phyloP scores from a whole-genome alignment of 2,329 filamentous ascomycete species.

The Orbilia brochopaga region DNA sequence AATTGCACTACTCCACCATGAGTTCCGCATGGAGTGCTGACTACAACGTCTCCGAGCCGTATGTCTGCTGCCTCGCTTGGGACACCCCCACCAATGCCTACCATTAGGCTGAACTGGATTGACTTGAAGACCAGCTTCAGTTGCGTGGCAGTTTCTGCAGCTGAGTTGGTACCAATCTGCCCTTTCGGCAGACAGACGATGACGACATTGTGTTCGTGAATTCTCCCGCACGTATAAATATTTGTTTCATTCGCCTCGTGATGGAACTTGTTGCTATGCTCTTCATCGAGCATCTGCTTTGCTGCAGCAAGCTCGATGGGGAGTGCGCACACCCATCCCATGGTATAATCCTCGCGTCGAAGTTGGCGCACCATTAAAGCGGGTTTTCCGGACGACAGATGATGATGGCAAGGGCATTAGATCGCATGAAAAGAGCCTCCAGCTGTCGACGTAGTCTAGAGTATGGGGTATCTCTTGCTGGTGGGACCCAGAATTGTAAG shows the following conservation, averaged over 20 bases:
- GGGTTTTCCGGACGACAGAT: too few species aligned
- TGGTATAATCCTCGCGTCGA: slow-evolving; percentile 20
- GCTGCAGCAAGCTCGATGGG: slow-evolving; percentile 48
- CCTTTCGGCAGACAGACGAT: slow-evolving; percentile 55
- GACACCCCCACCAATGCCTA: slow-evolving; percentile 55
- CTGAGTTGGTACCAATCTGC: slow-evolving; percentile 53
- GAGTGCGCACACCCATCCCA: slow-evolving; percentile 51
- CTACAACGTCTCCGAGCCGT: slow-evolving; percentile 9
- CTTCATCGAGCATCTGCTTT: slow-evolving; percentile 51
- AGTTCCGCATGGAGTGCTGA: neutral
- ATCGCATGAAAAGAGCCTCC: too few species aligned
- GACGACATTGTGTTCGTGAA: slow-evolving; percentile 57
- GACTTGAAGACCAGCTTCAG: slow-evolving; percentile 56
- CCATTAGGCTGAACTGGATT: slow-evolving; percentile 60
- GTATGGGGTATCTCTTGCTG: too few species aligned
- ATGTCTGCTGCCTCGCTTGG: slow-evolving; percentile 9
- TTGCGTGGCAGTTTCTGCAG: slow-evolving; percentile 56
- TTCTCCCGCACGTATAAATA: slow-evolving; percentile 53
- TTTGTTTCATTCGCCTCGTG: slow-evolving; percentile 50
- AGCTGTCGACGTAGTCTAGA: too few species aligned
- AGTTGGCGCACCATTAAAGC: neutral
- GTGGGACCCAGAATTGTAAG: too few species aligned
- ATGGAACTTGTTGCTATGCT: slow-evolving; percentile 34
- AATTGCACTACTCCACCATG: neutral
- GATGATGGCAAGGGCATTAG: too few species aligned